Evolutionary conservation across 139 green algal genomes (phyloP).

Genomic region (Eudorina sp.): DNA sequence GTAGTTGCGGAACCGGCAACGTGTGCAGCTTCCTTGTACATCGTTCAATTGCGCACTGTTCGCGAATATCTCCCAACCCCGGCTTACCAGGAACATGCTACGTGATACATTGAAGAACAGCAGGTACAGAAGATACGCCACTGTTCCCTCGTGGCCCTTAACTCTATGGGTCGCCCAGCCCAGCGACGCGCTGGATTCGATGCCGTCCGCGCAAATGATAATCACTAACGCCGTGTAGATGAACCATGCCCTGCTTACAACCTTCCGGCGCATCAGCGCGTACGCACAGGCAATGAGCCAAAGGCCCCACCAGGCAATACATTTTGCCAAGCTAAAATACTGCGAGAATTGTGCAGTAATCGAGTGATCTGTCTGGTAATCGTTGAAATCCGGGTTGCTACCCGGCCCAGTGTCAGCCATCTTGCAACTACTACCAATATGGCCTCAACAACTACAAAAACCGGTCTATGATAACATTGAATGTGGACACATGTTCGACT

Average conservation of each 20-base stretch:
- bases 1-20: too few species aligned
- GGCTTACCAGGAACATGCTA: constrained; percentile 7
- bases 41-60: too few species aligned
- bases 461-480: too few species aligned
- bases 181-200: neutral
- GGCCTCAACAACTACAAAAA: too few species aligned
- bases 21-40: too few species aligned
- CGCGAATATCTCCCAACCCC: too few species aligned
- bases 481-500: too few species aligned
- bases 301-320: neutral
- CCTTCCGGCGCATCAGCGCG: neutral
- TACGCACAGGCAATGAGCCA: neutral
- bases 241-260: constrained; percentile 39
- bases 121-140: constrained; percentile 13
- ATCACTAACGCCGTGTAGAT: neutral
- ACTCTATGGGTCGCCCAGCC: neutral
- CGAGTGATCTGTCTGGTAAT: neutral
- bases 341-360: neutral
- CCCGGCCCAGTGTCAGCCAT: too few species aligned
- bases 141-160: neutral
- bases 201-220: neutral
- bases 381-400: too few species aligned
- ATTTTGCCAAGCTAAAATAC: neutral
- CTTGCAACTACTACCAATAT: too few species aligned
- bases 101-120: constrained; percentile 24